These are phyloP conservation scores for Fusarium chaquense DNA, from an alignment of 2,329 filamentous ascomycete species.

Conservation along the genomic window DNA sequence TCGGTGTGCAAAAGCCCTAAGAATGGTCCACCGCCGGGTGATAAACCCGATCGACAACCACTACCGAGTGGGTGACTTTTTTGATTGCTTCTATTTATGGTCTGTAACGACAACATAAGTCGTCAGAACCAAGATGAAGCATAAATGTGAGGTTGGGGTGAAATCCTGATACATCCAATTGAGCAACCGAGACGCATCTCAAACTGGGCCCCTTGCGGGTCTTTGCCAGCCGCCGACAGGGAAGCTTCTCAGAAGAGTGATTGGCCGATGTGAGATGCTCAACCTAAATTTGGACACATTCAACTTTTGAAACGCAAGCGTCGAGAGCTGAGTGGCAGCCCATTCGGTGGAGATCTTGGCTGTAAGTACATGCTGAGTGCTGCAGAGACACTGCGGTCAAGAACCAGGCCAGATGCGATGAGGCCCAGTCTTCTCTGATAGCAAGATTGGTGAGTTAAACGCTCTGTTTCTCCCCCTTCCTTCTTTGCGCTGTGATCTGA, in stretches of 20 bases:
- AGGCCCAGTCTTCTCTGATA: conserved; percentile 35
- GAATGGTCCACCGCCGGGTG: conserved; percentile 33
- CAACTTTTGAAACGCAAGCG: conserved; percentile 49
- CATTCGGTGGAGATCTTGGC: conserved; percentile 27
- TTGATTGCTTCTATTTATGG: conserved; percentile 43
- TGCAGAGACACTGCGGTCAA: neutral
- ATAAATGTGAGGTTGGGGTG: conserved; percentile 42
- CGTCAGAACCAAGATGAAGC: conserved; percentile 38
- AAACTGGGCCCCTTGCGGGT: conserved; percentile 43
- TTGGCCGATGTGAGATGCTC: conserved; percentile 51
- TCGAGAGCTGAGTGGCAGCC: conserved; percentile 42
- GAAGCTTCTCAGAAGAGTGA: conserved; percentile 49
- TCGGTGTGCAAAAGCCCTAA: conserved; percentile 24
- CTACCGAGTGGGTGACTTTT: conserved; percentile 21
- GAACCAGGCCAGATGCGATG: conserved; percentile 16
- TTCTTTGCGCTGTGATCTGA: conserved; percentile 9
- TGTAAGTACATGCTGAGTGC: conserved; percentile 6
- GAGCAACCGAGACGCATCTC: conserved; percentile 40
- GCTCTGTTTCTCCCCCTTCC: conserved; percentile 19
- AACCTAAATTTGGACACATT: conserved; percentile 51
- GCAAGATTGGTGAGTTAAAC: conserved; percentile 48
- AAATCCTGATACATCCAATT: conserved; percentile 41
- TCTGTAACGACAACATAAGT: conserved; percentile 22
- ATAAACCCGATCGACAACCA: conserved; percentile 38
- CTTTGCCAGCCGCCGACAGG: conserved; percentile 46